Conservation (phyloP, 1,284 basidiomycete genomes). For the Microstroma glucosiphilum region DNA sequence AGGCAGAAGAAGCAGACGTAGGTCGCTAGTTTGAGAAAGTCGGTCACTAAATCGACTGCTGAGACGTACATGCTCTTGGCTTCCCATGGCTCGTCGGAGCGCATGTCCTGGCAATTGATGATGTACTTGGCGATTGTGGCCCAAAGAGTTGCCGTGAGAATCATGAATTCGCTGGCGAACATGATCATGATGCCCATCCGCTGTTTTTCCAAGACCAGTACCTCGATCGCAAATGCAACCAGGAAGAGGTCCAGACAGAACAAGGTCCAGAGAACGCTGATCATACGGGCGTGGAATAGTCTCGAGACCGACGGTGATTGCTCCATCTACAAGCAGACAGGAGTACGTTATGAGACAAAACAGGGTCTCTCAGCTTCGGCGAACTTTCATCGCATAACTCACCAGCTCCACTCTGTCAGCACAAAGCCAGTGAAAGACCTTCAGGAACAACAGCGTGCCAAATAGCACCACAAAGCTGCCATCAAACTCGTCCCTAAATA, state of each 20-base stretch:
- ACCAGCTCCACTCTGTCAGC: conserved; percentile 93
- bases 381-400: conserved; percentile 45
- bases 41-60: conserved; percentile 87
- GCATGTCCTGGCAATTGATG: conserved; percentile 73
- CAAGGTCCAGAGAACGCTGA: conserved; percentile 64
- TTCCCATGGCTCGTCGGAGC: conserved; percentile 63
- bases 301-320: conserved; percentile 77
- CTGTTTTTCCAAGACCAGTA: conserved; percentile 30
- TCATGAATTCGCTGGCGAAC: conserved; percentile 83
- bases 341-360: not conserved
- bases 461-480: conserved; percentile 88
- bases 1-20: conserved; percentile 82
- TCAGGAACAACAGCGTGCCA: conserved; percentile 82
- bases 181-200: conserved; percentile 69
- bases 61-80: conserved; percentile 95
- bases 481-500: conserved; percentile 70
- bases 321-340: conserved; percentile 67
- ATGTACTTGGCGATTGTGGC: conserved; percentile 77
- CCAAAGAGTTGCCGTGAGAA: conserved; percentile 72
- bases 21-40: conserved; percentile 84
- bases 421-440: conserved; percentile 96
- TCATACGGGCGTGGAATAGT: conserved; percentile 78
- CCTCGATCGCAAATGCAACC: conserved; percentile 68
- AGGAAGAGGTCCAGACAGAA: conserved; percentile 66
- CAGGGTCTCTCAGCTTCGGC: not conserved